Evolutionary conservation across 2,329 filamentous ascomycete species (phyloP), one percentile per base, ranked within the genome.

Genomic region (Penicillium sp.): DNA sequence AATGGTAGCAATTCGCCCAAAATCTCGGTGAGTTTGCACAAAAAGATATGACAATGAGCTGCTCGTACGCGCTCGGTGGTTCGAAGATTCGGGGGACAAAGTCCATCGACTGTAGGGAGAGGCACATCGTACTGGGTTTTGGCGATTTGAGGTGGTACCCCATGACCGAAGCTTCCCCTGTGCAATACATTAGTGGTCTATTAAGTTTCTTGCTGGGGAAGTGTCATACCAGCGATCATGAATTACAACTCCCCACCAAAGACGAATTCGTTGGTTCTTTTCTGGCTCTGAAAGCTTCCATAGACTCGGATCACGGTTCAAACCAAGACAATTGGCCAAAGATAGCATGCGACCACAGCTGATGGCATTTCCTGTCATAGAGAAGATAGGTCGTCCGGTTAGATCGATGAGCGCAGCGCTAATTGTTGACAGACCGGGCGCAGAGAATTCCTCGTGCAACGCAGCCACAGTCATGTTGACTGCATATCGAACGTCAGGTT

Each of bases 381-480:
- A 81, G 6, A 81, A 83, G 6, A 81, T 81, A 1, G 84, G 84
- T 2, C 84, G 74, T 1, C 84, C 84, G 0, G 79, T 80, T 2
- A 86, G 69, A 58, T 86, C 84, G 9, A 86, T 73, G 8, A 85
- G 65, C 5, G 82, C 78, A 2, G 82, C 79, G 21, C 79, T 76
- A 23, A 86, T 76, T 0, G 82, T 83, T 1, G 82, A 81, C 41
- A 85, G 71, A 1, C 83, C 81, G 0, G 83, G 83, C 0, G 80
- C 80, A 1, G 82, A 75, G 45, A 83, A 78, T 6, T 85, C 78
- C 52, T 86, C 83, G 56, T 84, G 82, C 3, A 85, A 72, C 1
- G 83, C 81, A 47, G 82, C 81, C 18, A 79, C 81, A 6, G 82
- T 82, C 52, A 84, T 76, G 52, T 86, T 86, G 76, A 85, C 85